Percentiles rank a stretch among this genome's conserved stretches.
Evolutionary conservation across 2,329 filamentous ascomycete species (phyloP).

Genomic region (Magnaporthales sp.): DNA sequence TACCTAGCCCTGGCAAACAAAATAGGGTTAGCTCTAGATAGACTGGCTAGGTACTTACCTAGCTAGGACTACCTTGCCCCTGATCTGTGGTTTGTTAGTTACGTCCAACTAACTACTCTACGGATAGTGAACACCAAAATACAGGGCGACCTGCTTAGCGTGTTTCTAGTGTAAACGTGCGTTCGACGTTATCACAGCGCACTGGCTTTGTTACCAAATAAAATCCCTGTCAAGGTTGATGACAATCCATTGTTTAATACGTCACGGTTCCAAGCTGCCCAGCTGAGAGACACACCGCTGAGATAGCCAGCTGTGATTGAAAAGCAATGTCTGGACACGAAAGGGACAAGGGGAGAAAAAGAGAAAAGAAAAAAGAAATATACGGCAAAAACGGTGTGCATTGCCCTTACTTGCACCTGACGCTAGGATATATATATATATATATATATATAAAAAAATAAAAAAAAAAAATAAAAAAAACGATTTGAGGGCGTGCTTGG

Average conservation of each 20-base stretch:
- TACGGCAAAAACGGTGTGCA: not conserved
- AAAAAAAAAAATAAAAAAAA: too few species aligned
- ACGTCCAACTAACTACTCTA: not conserved
- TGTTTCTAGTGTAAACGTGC: not conserved
- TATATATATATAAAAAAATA: too few species aligned
- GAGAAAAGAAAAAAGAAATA: not conserved
- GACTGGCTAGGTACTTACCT: not conserved
- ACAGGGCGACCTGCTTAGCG: not conserved
- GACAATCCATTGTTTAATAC: not conserved
- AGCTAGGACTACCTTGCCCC: not conserved
- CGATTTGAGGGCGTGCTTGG: not conserved
- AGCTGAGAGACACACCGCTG: not conserved
- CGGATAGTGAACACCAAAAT: not conserved
- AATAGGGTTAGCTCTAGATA: not conserved
- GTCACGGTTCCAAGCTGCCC: not conserved
- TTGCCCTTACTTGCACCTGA: not conserved
- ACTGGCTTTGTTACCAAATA: not conserved
- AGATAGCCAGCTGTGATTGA: not conserved
- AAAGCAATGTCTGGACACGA: not conserved
- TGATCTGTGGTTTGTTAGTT: not conserved
- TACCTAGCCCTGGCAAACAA: not conserved
- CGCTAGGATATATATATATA: too few species aligned
- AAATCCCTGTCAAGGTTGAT: not conserved
- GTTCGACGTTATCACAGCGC: not conserved
- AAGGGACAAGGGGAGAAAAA: not conserved